These are phyloP conservation scores for Naganishia vishniacii DNA, from an alignment of 768 basidiomycete genomes.

Conservation along the genomic window DNA sequence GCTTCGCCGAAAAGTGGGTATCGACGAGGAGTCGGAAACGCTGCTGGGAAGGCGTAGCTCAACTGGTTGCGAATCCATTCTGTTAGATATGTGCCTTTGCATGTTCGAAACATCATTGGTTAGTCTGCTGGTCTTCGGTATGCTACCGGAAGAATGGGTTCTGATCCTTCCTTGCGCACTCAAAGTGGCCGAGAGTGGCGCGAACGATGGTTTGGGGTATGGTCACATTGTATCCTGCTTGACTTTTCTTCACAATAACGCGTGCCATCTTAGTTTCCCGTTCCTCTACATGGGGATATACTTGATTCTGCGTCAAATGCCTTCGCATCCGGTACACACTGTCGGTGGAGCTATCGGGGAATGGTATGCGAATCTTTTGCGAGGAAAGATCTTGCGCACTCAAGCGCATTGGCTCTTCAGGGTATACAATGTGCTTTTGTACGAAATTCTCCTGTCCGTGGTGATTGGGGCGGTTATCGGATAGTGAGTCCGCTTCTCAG, in stretches of 20 bases:
- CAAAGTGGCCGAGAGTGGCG: slow-evolving; percentile 50
- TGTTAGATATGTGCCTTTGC: slow-evolving; percentile 45
- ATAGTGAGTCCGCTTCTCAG: slow-evolving; percentile 33
- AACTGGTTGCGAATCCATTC: background rate
- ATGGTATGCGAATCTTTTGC: slow-evolving; percentile 39
- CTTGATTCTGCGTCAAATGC: slow-evolving; percentile 44
- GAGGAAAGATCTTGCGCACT: too few species aligned
- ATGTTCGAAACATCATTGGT: slow-evolving; percentile 50
- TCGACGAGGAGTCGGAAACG: background rate
- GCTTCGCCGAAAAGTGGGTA: slow-evolving; percentile 47
- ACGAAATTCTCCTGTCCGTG: slow-evolving; percentile 47
- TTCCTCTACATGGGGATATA: slow-evolving; percentile 50
- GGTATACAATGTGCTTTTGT: slow-evolving; percentile 48
- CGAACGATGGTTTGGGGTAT: slow-evolving; percentile 51
- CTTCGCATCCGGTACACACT: slow-evolving; percentile 34
- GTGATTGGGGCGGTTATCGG: slow-evolving; percentile 49
- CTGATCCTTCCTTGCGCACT: background rate
- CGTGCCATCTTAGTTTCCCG: slow-evolving; percentile 39
- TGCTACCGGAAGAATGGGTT: background rate
- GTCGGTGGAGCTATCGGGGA: slow-evolving; percentile 46
- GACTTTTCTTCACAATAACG: background rate
- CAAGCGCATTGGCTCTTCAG: slow-evolving; percentile 21
- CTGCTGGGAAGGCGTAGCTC: background rate
- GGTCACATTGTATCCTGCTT: background rate
- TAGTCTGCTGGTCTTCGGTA: background rate